These are phyloP conservation scores for Aspergillus carbonarius DNA, from an alignment of 2,329 filamentous ascomycete genomes.

Conservation along the genomic window DNA sequence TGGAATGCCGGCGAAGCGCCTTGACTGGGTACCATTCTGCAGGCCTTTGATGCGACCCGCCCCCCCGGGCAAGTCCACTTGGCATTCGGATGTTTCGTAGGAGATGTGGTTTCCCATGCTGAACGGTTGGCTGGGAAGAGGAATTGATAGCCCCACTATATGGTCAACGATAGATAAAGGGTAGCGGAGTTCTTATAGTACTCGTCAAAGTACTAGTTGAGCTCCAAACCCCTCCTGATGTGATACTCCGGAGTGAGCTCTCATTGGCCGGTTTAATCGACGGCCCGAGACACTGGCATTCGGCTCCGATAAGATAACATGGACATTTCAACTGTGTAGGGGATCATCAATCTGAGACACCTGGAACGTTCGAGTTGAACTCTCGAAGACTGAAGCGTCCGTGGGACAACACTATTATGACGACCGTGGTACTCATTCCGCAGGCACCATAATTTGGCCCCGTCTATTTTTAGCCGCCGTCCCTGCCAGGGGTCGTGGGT, in stretches of 20 bases:
- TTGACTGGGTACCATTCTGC: slow-evolving; percentile 25
- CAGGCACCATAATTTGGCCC: too few species aligned
- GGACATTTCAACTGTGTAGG: too few species aligned
- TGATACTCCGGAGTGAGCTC: not conserved
- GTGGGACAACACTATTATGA: not conserved
- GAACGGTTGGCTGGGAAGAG: not conserved
- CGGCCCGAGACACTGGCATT: not conserved
- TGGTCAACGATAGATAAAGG: too few species aligned
- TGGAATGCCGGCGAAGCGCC: slow-evolving; percentile 36
- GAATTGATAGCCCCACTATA: too few species aligned
- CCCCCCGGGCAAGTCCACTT: slow-evolving; percentile 1
- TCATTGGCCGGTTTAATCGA: not conserved
- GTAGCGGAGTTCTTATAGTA: too few species aligned
- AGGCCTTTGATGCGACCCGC: slow-evolving; percentile 16
- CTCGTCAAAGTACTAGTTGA: too few species aligned
- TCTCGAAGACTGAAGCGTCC: not conserved
- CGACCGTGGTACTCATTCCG: not conserved
- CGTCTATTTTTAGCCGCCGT: too few species aligned
- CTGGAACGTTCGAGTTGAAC: not conserved
- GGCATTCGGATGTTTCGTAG: slow-evolving; percentile 10
- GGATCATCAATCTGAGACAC: not conserved
- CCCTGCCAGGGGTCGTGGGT: too few species aligned
- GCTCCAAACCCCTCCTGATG: too few species aligned
- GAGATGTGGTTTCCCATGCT: slow-evolving; percentile 16
- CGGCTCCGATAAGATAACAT: not conserved